A percentile compares a stretch with the other conserved stretches of the same genome.
Evolutionary conservation across 768 basidiomycete species (phyloP).

Genomic region (Antrodiella citrinella): DNA sequence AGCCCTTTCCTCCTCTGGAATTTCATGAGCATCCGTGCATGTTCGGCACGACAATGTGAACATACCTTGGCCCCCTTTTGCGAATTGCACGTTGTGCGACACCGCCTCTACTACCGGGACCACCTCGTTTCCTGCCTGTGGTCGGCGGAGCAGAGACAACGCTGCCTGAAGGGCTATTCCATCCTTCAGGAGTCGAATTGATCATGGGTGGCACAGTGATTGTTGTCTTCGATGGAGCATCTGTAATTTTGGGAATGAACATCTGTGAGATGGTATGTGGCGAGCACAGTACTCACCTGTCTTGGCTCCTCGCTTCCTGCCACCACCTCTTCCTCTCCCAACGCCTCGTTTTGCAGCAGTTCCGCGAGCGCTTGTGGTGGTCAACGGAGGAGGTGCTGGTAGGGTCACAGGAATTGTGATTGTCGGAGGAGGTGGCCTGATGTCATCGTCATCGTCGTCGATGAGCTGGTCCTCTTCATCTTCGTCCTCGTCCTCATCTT

Average conservation of each 20-base stretch:
- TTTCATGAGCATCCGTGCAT: not conserved
- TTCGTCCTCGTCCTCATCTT: conserved; percentile 56
- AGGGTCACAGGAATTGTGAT: not conserved
- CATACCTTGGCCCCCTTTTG: conserved; percentile 25
- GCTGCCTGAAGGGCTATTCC: conserved; percentile 11
- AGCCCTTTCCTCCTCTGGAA: conserved; percentile 13
- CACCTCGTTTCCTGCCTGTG: conserved; percentile 17
- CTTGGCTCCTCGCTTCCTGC: conserved; percentile 10
- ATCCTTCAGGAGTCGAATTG: conserved; percentile 3
- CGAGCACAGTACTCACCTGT: conserved; percentile 26
- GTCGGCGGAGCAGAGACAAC: conserved; percentile 6
- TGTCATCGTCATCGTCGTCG: conserved; percentile 54
- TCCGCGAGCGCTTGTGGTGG: conserved; percentile 10
- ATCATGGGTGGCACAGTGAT: not conserved
- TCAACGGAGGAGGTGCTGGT: not conserved
- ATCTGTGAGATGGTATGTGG: conserved; percentile 29
- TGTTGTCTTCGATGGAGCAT: conserved; percentile 7
- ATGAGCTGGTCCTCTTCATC: conserved; percentile 77
- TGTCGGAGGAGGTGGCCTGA: conserved; percentile 14
- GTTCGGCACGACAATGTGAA: conserved; percentile 6
- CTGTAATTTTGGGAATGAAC: not conserved
- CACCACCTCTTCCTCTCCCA: conserved; percentile 31
- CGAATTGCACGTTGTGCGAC: conserved; percentile 21
- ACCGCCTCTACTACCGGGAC: conserved; percentile 15
- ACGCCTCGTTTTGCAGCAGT: conserved; percentile 27